Evolutionary conservation across 2,329 filamentous ascomycete genomes (phyloP).

Genomic region (Xylariales sp.): DNA sequence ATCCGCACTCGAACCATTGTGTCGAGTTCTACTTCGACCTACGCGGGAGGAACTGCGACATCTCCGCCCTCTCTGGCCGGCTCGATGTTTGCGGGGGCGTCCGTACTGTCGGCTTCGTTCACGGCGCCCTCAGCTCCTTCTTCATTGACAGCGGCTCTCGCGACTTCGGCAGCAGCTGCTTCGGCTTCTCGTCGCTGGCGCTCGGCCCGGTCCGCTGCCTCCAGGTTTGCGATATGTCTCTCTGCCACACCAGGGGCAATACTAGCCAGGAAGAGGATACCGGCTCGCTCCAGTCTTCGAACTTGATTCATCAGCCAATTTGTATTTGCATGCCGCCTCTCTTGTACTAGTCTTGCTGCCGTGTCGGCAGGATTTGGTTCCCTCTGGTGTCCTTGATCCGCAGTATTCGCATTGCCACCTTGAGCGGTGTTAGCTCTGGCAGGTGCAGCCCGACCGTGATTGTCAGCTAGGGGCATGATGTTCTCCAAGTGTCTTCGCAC

Average conservation of each 20-base stretch:
- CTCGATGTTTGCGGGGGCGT: too few relatives aligned
- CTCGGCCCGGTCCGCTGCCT: conserved; percentile 36
- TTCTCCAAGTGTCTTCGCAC: conserved; percentile 55
- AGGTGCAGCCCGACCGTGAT: conserved; percentile 23
- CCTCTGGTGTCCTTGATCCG: conserved; percentile 21
- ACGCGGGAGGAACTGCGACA: too few relatives aligned
- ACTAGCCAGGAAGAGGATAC: conserved; percentile 60
- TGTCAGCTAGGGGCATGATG: conserved; percentile 49
- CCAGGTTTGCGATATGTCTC: conserved; percentile 56
- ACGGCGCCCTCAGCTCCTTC: too few relatives aligned
- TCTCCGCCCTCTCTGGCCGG: too few relatives aligned
- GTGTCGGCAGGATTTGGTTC: conserved; percentile 40
- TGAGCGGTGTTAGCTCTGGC: conserved; percentile 23
- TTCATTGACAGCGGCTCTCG: conserved; percentile 1
- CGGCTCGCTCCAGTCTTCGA: conserved; percentile 53
- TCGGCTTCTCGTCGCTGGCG: conserved; percentile 4
- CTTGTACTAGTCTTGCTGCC: conserved; percentile 50
- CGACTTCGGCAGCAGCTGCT: not conserved
- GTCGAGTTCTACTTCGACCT: too few relatives aligned
- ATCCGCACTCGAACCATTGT: too few relatives aligned
- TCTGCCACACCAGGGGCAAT: conserved; percentile 63
- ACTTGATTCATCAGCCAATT: conserved; percentile 46
- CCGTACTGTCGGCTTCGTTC: too few relatives aligned
- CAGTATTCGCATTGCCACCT: conserved; percentile 21
- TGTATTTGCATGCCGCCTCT: conserved; percentile 39